Base-by-base conservation (phyloP, 441 rosid genomes). In the Pelargonium cotyledonis region DNA sequence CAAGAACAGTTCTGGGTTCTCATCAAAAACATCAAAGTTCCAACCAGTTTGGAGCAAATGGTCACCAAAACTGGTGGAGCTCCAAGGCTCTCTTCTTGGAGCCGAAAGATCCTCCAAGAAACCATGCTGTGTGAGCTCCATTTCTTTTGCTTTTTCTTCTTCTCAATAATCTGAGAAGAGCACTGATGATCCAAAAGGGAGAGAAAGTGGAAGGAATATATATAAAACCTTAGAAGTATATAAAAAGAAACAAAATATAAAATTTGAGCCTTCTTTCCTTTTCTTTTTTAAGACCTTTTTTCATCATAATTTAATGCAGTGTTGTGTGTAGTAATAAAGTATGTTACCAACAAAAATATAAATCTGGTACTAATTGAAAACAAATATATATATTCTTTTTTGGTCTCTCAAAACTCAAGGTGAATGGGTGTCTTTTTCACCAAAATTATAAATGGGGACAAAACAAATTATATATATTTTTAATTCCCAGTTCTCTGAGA, bases 71-170 rank as follows among this genome's bases (percentile, higher is more conserved):
- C 62, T 76, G 61, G 76, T 53, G 60, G 60, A 11, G 57, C 6
- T 60, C 82, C 80, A 84, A 70, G 70, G 74, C 41, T 85, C 89
- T 71, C 83, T 86, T 74, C 86, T 82, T 75, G 86, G 85, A 80
- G 77, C 78, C 60, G 86, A 75, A 15, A 86, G 63, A 71, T 85
- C 93, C 77, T 88, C 93, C 70, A 88, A 73, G 83, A 83, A 76
- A 63, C 83, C 85, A 79, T 76, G 76, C 21, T 82, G 78, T 9
- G 84, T 72, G 23, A 84, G 86, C 85, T 85, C 90, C 92, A 85
- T 84, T 12, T 3, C 19, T 70, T 43, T 55, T 23, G n/a, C 67
- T 67, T 61, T 63, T 70, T 43, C 40, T 70, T 43, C 40, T 19
- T 38, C 19, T 49, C 57, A 41, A 41, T 16, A 23, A 11, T 68